phyloP scores from a whole-genome alignment of 2,329 filamentous ascomycete species.

The Orbilia brochopaga region DNA sequence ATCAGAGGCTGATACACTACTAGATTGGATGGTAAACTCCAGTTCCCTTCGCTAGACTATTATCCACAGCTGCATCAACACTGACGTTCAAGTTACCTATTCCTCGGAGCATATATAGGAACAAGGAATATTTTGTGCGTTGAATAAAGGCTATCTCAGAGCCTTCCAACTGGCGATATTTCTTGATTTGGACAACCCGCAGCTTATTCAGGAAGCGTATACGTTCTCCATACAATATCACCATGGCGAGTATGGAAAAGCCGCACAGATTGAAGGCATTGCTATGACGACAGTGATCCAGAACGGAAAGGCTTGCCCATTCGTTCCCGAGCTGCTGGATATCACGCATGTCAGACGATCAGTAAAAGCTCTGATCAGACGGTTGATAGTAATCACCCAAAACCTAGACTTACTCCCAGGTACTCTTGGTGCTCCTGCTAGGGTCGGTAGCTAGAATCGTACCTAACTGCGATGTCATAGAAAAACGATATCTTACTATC shows the following conservation, averaged over 20 bases:
- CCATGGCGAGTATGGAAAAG: slow-evolving; percentile 36
- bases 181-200: slow-evolving; percentile 53
- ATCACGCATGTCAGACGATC: slow-evolving; percentile 26
- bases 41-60: neutral
- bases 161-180: slow-evolving; percentile 55
- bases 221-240: slow-evolving; percentile 55
- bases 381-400: slow-evolving; percentile 54
- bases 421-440: slow-evolving; percentile 21
- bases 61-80: neutral
- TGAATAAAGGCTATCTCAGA: slow-evolving; percentile 54
- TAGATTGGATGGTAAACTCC: slow-evolving; percentile 54
- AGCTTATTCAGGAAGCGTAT: slow-evolving; percentile 55
- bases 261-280: slow-evolving; percentile 25
- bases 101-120: slow-evolving; percentile 41
- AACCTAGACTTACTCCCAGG: slow-evolving; percentile 54
- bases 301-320: slow-evolving; percentile 11
- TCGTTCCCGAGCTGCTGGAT: slow-evolving; percentile 13
- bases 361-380: slow-evolving; percentile 53
- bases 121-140: slow-evolving; percentile 54
- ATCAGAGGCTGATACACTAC: slow-evolving; percentile 53
- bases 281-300: slow-evolving; percentile 15
- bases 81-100: neutral
- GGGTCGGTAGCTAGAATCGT: too few species aligned
- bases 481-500: slow-evolving; percentile 55
- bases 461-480: slow-evolving; percentile 46